Evolutionary conservation across 352 stramenopile genomes (phyloP), one percentile per base, ranked within the genome.

Genomic region (Phytophthora fragariae): DNA sequence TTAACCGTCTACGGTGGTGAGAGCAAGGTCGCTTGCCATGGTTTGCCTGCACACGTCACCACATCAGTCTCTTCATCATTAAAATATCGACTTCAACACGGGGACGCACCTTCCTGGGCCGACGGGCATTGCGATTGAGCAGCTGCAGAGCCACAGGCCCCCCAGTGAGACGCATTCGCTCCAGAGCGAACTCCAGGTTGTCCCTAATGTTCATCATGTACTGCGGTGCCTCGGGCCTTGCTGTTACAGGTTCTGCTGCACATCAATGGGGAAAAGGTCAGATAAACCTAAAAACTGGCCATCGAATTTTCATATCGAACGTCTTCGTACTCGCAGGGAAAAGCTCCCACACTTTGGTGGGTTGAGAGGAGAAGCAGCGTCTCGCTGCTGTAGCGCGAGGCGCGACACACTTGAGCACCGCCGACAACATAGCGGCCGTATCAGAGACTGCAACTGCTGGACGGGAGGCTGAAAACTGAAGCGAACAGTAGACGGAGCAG

Each of bases 191-290:
- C 52, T 89, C 81, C 10, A 91, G 59, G 55, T 83, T 91, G 53
- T 88, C 80, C 52, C 65, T 68, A 75, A 84, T 85, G 58, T 87
- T 84, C 46, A 84, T 83, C 62, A 91, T 65, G 67, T 91, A 87
- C 29, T 73, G 71, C 24, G 80, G 78, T 10, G 78, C 73, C 33
- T 81, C 69, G 12, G 64, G 58, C 21, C 73, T 69, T 10, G 31
- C 37, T 21, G 49, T 59, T 35, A 65, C 59, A 8, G 46, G 39
- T 61, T 70, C 55, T 52, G 61, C 60, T 77, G 50, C 52, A 68
- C 39, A 65, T 59, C 31, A 61, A 76, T 3, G 10, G 33, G 15
- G 37, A 2, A 47, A 46, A 47, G 66, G 49, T 72, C 47, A 74
- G 47, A 60, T 52, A 56, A 37, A 2, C 1, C 50, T 41, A 41